These are phyloP conservation scores for Gleditsia sinensis DNA, from an alignment of 306 rosid genomes.

Conservation along the genomic window DNA sequence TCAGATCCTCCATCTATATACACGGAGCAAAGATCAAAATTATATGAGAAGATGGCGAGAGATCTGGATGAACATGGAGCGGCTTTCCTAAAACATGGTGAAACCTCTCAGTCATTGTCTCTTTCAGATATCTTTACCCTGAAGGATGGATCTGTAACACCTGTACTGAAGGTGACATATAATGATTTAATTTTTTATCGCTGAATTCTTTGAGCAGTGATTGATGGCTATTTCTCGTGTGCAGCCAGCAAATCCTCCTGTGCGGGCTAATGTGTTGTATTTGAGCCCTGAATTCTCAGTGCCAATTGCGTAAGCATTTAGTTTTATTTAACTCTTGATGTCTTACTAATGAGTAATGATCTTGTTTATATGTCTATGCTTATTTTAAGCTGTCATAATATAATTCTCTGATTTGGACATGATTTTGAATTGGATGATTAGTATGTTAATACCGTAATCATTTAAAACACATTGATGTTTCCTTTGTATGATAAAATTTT, in stretches of 20 bases:
- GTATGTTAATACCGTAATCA: background rate
- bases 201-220: constrained; percentile 29
- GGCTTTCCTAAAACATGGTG: constrained; percentile 71
- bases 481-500: background rate
- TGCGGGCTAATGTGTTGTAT: constrained; percentile 87
- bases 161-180: constrained; percentile 66
- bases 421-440: constrained; percentile 29
- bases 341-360: background rate
- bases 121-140: constrained; percentile 80
- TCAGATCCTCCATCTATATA: constrained; percentile 48
- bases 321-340: constrained; percentile 6
- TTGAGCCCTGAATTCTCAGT: constrained; percentile 68
- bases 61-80: constrained; percentile 91
- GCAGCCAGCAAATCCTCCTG: constrained; percentile 93
- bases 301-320: constrained; percentile 68
- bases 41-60: constrained; percentile 78
- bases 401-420: background rate
- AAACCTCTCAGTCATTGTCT: constrained; percentile 89
- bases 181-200: background rate
- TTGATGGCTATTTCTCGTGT: constrained; percentile 40
- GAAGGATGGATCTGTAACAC: constrained; percentile 76
- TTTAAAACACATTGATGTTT: constrained; percentile 3
- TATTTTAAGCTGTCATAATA: background rate
- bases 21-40: constrained; percentile 57
- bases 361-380: constrained; percentile 28